A percentile compares a stretch with the other conserved stretches of the same genome.
Conservation (phyloP, 148 eudicot species). For the Camellia granthamiana region DNA sequence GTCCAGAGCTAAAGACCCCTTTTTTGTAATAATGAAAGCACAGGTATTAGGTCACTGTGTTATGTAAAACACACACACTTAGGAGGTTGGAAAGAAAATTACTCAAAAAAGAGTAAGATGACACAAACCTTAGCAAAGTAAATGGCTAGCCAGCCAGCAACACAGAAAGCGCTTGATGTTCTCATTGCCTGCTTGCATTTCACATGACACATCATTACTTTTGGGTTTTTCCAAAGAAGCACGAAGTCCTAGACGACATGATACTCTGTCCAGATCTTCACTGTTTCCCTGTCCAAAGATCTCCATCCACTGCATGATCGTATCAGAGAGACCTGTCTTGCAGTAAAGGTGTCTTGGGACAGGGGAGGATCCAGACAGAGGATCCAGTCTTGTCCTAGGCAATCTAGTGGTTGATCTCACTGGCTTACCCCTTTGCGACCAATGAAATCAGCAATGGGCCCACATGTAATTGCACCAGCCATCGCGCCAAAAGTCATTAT, state of each 20-base stretch:
- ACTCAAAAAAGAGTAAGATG: background rate
- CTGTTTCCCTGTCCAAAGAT: no score
- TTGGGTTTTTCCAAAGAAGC: background rate
- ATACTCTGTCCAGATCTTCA: no score
- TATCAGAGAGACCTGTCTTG: no score
- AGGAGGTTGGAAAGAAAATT: background rate
- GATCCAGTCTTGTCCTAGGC: background rate
- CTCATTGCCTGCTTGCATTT: conserved; percentile 70
- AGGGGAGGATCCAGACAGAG: no score
- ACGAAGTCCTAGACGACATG: background rate
- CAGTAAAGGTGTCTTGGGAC: no score
- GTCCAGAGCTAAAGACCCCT: conserved; percentile 64
- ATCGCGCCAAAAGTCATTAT: conserved; percentile 89
- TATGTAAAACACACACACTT: background rate
- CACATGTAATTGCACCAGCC: conserved; percentile 92
- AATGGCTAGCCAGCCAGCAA: conserved; percentile 88
- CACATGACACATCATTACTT: background rate
- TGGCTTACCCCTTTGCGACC: conserved; percentile 90
- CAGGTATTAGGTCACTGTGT: background rate
- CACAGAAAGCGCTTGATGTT: conserved; percentile 60
- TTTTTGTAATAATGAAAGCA: conserved; percentile 19
- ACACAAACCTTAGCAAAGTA: conserved; percentile 70
- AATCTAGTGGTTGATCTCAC: background rate
- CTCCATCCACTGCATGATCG: no score
- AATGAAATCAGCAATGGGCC: conserved; percentile 70